Percentiles rank a stretch among this genome's conserved stretches.
Conservation (phyloP, 1,284 basidiomycete species). For the Ceratobasidium sp. region DNA sequence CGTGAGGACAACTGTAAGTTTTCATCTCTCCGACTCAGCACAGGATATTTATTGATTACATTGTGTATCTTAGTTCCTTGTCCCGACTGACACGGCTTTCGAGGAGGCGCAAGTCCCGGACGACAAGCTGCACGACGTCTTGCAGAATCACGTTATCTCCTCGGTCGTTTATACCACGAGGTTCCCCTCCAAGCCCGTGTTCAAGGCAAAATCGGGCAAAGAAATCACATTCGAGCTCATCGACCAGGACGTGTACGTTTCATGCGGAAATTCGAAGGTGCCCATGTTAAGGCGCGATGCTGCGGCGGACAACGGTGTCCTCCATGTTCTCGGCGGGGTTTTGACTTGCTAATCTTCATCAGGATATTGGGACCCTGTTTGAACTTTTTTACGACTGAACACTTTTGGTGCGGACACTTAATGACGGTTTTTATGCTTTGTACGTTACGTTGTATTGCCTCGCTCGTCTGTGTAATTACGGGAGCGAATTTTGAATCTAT, state of each 20-base stretch:
- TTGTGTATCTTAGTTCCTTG: no score
- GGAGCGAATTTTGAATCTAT: no score
- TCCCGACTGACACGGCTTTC: conserved; percentile 13
- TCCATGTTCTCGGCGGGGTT: conserved; percentile 10
- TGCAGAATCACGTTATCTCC: conserved; percentile 25
- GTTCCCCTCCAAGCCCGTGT: background rate
- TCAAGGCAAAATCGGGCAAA: conserved; percentile 8
- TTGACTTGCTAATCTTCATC: no score
- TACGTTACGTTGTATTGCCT: no score
- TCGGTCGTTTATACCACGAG: background rate
- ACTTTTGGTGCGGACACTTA: no score
- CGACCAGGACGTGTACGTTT: background rate
- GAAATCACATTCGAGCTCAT: background rate
- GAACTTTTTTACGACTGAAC: no score
- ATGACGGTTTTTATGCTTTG: no score
- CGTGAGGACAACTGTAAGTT: no score
- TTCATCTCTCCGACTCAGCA: no score
- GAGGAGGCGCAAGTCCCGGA: background rate
- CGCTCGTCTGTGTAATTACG: no score
- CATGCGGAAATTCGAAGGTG: conserved; percentile 6
- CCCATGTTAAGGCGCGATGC: conserved; percentile 1
- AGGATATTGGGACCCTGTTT: no score
- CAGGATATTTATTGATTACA: no score
- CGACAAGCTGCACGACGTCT: background rate
- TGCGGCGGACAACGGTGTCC: background rate